Evolutionary conservation across 176 grass and related monocot genomes (phyloP), one percentile per base, ranked within the genome.

Genomic region (Eleusine coracana): DNA sequence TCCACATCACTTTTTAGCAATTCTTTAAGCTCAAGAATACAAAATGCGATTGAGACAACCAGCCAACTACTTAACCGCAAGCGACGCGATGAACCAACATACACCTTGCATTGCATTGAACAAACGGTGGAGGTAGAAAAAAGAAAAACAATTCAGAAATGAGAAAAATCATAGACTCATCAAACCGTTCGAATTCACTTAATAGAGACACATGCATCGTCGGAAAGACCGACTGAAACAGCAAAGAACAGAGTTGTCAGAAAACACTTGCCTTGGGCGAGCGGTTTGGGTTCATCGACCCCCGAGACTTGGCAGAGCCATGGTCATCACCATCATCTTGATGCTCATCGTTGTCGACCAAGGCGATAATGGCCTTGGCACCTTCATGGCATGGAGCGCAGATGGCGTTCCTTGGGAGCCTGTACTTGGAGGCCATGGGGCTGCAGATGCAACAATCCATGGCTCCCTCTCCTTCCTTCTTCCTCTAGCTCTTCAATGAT

Each of bases 361-460:
- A 89, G 56, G 71, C 54, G 73, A 97, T 86, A 71, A 94, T 92
- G 90, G 80, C 76, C 73, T 87, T 98, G 69, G 92, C 86, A n/a
- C 90, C 95, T 27, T 94, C 86, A 11, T 91, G 87, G 88, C 95
- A 97, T 18, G 86, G 79, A 42, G 80, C 50, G 31, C 95, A 97
- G 68, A 97, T 76, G 83, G 77, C 20, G 74, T 94, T 98, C 76
- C 96, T 93, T 0, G 96, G 92, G 71, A 83, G 96, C 75, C 89
- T 95, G 84, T 93, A 98, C 37, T 88, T 36, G 56, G 76, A 73
- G 1, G 79, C 89, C 85, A 92, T 77, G 64, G 92, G 92, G 65
- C 96, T 91, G 73, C 96, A 98, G 59, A 98, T 88, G 90, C 96
- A 98, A 78, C 96, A 98, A 73, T 98, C 96, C 92, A 98, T 98